These are phyloP conservation scores for Colletotrichum costaricense DNA, from an alignment of 2,329 filamentous ascomycete genomes.

Conservation along the genomic window DNA sequence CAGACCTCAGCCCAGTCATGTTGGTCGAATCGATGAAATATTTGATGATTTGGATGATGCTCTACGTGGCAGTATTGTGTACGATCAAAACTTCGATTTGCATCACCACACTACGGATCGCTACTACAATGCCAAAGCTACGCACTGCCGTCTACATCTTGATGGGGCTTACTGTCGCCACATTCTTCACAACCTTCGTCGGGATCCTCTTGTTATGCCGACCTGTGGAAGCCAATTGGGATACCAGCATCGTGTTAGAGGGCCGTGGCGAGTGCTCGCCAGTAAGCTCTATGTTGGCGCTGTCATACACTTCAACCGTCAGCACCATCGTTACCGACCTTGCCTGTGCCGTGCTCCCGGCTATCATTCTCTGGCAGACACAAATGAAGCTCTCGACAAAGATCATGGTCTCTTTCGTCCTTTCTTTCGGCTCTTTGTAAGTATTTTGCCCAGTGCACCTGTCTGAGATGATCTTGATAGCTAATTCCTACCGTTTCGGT, in stretches of 20 bases:
- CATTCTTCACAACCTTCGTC: conserved; percentile 44
- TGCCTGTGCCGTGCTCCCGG: conserved; percentile 44
- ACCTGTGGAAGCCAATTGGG: conserved; percentile 41
- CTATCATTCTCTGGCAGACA: conserved; percentile 44
- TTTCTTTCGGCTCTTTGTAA: conserved; percentile 40
- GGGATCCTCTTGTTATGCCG: conserved; percentile 38
- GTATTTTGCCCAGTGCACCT: neutral
- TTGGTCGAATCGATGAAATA: conserved; percentile 37
- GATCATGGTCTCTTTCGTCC: conserved; percentile 33
- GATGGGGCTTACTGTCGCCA: conserved; percentile 39
- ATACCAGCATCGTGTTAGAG: conserved; percentile 42
- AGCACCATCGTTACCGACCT: conserved; percentile 47
- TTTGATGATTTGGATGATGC: conserved; percentile 42
- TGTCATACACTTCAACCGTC: conserved; percentile 44
- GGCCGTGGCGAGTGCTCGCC: conserved; percentile 36
- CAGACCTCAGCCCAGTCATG: conserved; percentile 36
- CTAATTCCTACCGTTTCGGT: neutral
- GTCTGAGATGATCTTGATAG: neutral
- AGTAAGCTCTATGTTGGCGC: conserved; percentile 38
- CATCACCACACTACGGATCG: conserved; percentile 47
- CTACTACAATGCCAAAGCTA: conserved; percentile 38
- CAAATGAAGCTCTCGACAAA: conserved; percentile 43
- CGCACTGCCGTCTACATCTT: conserved; percentile 38
- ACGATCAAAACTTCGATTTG: conserved; percentile 48
- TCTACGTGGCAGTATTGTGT: conserved; percentile 39